Conservation (phyloP, 305 asterid genomes). For the Plantago coronopus region DNA sequence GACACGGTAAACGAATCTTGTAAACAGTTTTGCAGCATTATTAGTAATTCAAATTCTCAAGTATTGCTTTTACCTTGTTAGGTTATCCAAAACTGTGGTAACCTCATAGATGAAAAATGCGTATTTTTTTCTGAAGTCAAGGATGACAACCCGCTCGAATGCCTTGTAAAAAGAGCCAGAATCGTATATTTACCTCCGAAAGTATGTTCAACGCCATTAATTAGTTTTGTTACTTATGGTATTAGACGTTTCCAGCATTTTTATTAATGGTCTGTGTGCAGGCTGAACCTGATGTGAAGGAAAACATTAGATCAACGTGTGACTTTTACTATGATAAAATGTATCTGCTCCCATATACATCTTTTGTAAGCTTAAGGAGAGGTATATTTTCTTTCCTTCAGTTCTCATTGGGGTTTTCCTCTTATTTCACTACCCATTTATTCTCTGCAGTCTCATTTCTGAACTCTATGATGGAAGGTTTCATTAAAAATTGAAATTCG, state of each 20-base stretch:
- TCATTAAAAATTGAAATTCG: not conserved
- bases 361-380: constrained; percentile 42
- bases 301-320: constrained; percentile 21
- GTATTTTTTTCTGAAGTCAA: constrained; percentile 64
- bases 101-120: constrained; percentile 41
- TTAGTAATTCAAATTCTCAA: constrained; percentile 5
- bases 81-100: constrained; percentile 39
- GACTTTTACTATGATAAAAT: constrained; percentile 51
- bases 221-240: not conserved
- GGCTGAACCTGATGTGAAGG: constrained; percentile 24
- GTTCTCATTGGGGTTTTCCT: not conserved
- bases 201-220: constrained; percentile 24
- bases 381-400: constrained; percentile 27
- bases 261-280: constrained; percentile 17
- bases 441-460: not conserved
- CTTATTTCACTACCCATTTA: no score
- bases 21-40: not conserved
- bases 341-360: constrained; percentile 51
- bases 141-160: constrained; percentile 61
- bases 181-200: constrained; percentile 32
- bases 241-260: not conserved
- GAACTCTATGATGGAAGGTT: not conserved
- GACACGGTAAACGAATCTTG: constrained; percentile 52
- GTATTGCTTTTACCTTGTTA: constrained; percentile 21
- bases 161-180: constrained; percentile 40